These are phyloP conservation scores for Rhizophora apiculata DNA, from an alignment of 345 rosid genomes.

Conservation along the genomic window DNA sequence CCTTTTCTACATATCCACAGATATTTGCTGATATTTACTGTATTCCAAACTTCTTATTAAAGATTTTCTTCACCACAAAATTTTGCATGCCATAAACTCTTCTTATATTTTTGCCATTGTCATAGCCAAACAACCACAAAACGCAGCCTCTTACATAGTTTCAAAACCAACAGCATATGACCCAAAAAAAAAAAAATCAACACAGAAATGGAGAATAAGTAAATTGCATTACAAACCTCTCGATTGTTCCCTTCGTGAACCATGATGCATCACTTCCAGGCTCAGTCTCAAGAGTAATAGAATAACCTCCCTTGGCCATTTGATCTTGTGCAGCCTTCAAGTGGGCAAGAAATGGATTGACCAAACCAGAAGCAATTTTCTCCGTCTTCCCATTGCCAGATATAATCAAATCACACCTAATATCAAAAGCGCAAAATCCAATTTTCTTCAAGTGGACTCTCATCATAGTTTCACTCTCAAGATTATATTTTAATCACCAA, in stretches of 20 bases:
- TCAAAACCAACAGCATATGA: not conserved
- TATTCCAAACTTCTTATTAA: not conserved
- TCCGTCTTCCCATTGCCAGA: constrained; percentile 70
- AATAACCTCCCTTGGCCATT: constrained; percentile 84
- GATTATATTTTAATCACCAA: not conserved
- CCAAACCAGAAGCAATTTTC: constrained; percentile 86
- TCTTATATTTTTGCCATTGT: no score
- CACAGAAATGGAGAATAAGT: not conserved
- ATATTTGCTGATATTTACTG: not conserved
- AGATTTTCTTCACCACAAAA: not conserved
- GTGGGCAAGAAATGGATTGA: constrained; percentile 86
- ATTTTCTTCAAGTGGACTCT: not conserved
- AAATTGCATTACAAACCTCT: constrained; percentile 45
- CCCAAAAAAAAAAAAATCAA: not conserved
- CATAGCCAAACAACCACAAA: no score
- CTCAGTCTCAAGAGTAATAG: constrained; percentile 73
- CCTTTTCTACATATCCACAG: no score
- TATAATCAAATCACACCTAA: constrained; percentile 90
- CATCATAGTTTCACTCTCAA: not conserved
- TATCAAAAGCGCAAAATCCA: constrained; percentile 1
- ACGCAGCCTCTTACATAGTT: no score
- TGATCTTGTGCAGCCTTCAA: constrained; percentile 80
- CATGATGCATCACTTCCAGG: constrained; percentile 53
- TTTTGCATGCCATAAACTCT: not conserved
- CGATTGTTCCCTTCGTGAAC: constrained; percentile 82